phyloP scores from a whole-genome alignment of 2,329 filamentous ascomycete species.

The Ophiostoma tasmaniense region DNA sequence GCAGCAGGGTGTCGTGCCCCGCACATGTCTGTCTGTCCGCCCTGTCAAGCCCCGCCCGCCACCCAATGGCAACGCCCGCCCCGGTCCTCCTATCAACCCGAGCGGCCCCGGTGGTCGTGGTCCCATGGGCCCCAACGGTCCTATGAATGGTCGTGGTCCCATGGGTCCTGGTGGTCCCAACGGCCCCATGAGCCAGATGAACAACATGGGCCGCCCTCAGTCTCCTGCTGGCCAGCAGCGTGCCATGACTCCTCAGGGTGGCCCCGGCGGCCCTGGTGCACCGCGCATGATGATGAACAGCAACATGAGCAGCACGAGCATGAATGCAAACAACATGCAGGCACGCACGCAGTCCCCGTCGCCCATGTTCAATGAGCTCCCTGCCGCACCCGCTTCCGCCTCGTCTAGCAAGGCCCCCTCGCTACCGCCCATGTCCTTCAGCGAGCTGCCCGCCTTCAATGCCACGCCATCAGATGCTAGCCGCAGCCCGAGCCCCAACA shows the following conservation, averaged over 20 bases:
- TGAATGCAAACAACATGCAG: neutral
- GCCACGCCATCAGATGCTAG: neutral
- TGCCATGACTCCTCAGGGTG: slow-evolving; percentile 23
- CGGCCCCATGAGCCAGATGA: neutral
- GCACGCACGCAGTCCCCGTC: slow-evolving; percentile 35
- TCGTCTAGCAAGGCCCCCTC: neutral
- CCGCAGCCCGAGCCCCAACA: slow-evolving; percentile 7
- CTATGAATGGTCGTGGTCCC: slow-evolving; percentile 22
- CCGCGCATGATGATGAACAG: slow-evolving; percentile 27
- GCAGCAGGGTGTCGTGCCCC: slow-evolving; percentile 83
- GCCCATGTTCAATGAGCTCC: slow-evolving; percentile 11
- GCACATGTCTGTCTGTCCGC: slow-evolving; percentile 85
- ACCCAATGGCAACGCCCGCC: slow-evolving; percentile 32
- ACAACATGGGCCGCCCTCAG: slow-evolving; percentile 13
- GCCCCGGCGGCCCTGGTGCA: slow-evolving; percentile 24
- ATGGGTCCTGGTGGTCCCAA: slow-evolving; percentile 19
- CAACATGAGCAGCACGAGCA: neutral
- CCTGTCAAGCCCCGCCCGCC: slow-evolving; percentile 76
- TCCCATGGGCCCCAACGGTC: slow-evolving; percentile 20
- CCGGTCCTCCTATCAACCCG: slow-evolving; percentile 17
- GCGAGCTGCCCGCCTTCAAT: slow-evolving; percentile 1
- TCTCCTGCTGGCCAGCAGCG: slow-evolving; percentile 20
- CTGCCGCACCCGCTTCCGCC: slow-evolving; percentile 22
- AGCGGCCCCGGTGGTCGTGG: slow-evolving; percentile 21
- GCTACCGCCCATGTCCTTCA: slow-evolving; percentile 9